Percentiles rank a stretch among this genome's conserved stretches.
Evolutionary conservation across 371 early-diverging fungal genomes (phyloP).

Genomic region (Mortierella sp.): DNA sequence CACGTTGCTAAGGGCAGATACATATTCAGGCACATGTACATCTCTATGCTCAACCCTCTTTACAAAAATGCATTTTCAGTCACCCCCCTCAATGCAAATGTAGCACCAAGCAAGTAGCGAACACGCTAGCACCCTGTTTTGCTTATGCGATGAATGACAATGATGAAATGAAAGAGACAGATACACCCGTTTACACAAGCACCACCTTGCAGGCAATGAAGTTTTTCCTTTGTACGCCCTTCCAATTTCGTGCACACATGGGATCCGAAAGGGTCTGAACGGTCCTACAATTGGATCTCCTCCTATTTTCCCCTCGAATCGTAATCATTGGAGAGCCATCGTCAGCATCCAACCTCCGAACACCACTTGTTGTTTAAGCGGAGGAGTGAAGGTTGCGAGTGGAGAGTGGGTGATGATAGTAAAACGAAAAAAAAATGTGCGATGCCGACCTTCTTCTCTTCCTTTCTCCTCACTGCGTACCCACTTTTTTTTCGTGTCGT

Average conservation of each 20-base stretch:
- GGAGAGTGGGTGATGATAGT: background rate
- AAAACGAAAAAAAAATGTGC: background rate
- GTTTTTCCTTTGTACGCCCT: background rate
- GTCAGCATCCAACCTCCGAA: constrained; percentile 11
- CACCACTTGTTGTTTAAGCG: background rate
- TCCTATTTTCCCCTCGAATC: background rate
- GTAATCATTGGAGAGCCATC: background rate
- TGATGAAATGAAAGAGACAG: background rate
- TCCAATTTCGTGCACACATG: background rate
- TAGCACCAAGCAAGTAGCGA: background rate
- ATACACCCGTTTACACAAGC: background rate
- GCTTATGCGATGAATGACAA: background rate
- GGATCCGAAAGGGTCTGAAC: constrained; percentile 7
- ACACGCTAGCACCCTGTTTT: background rate
- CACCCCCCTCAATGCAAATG: background rate
- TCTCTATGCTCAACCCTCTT: background rate
- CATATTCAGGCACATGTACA: constrained; percentile 5
- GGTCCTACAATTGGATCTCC: background rate
- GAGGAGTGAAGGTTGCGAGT: background rate
- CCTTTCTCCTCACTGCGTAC: background rate
- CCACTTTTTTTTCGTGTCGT: constrained; percentile 11
- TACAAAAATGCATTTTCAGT: background rate
- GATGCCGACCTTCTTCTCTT: too few relatives aligned
- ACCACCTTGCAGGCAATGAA: background rate
- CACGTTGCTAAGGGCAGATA: background rate